Evolutionary conservation across 2,329 filamentous ascomycete genomes (phyloP).

Genomic region (Simplicillium sp.): DNA sequence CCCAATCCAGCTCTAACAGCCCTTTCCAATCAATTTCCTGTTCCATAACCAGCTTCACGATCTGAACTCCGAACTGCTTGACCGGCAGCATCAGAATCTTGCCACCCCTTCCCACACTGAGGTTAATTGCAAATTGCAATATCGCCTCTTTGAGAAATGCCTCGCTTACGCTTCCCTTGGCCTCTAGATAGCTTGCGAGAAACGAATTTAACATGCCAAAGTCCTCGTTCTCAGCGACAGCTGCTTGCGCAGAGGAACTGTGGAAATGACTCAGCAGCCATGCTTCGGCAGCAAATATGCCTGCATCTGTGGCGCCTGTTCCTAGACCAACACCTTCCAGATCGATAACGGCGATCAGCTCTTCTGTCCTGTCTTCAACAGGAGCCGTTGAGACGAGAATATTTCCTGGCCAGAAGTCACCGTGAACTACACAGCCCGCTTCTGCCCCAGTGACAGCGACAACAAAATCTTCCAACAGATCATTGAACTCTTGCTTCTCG

Average conservation of each 20-base stretch:
- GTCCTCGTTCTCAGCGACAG: no score
- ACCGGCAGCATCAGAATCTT: no score
- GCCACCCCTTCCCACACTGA: no score
- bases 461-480: not conserved
- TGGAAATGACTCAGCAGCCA: conserved; percentile 2
- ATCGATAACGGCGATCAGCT: not conserved
- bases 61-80: no score
- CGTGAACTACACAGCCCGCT: not conserved
- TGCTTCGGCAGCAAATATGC: not conserved
- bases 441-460: not conserved
- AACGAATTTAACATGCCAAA: no score
- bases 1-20: no score
- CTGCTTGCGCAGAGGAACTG: not conserved
- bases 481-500: not conserved
- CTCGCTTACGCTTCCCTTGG: no score
- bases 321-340: not conserved
- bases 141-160: no score
- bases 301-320: not conserved
- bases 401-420: not conserved
- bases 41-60: no score
- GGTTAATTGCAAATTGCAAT: no score
- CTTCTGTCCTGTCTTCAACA: not conserved
- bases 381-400: not conserved
- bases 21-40: no score
- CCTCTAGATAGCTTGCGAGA: no score